Percentiles rank a stretch among this genome's conserved stretches.
Conservation (phyloP, 1,139 yeast genomes). For the Candida buenavistaensis region DNA sequence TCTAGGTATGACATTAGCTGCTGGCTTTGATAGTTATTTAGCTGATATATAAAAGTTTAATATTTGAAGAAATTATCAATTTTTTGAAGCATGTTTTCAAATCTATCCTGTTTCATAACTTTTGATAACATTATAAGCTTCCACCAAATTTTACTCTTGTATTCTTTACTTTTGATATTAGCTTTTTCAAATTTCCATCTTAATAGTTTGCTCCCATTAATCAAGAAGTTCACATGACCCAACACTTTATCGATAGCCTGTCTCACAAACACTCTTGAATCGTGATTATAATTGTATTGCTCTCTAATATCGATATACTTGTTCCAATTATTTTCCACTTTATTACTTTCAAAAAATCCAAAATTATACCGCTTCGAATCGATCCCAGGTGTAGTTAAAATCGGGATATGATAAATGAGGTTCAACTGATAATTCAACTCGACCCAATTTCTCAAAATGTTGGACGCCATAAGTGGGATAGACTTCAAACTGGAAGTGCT, state of each 20-base stretch:
- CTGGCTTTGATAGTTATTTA: conserved; percentile 42
- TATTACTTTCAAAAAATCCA: conserved; percentile 12
- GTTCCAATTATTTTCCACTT: conserved; percentile 19
- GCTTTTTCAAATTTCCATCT: conserved; percentile 4
- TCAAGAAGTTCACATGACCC: conserved; percentile 8
- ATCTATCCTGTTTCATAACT: conserved; percentile 8
- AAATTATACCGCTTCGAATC: conserved; percentile 22
- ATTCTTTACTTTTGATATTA: conserved; percentile 4
- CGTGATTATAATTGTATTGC: conserved; percentile 17
- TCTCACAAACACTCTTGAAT: conserved; percentile 12
- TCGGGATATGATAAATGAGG: conserved; percentile 28
- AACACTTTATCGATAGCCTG: conserved; percentile 12
- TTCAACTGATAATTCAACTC: conserved; percentile 23
- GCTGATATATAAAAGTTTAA: not conserved
- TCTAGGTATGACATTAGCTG: conserved; percentile 54
- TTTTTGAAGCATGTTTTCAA: conserved; percentile 10
- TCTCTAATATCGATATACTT: conserved; percentile 21
- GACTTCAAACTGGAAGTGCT: conserved; percentile 14
- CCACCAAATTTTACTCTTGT: conserved; percentile 10
- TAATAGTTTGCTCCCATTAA: conserved; percentile 8
- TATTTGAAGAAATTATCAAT: conserved; percentile 11
- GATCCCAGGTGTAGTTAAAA: conserved; percentile 31
- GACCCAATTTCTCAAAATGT: conserved; percentile 26
- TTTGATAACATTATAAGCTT: conserved; percentile 14
- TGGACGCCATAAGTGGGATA: conserved; percentile 32